A percentile compares a stretch with the other conserved stretches of the same genome.
Evolutionary conservation across 345 rosid species (phyloP).

Genomic region (Excoecaria cochinchinensis): DNA sequence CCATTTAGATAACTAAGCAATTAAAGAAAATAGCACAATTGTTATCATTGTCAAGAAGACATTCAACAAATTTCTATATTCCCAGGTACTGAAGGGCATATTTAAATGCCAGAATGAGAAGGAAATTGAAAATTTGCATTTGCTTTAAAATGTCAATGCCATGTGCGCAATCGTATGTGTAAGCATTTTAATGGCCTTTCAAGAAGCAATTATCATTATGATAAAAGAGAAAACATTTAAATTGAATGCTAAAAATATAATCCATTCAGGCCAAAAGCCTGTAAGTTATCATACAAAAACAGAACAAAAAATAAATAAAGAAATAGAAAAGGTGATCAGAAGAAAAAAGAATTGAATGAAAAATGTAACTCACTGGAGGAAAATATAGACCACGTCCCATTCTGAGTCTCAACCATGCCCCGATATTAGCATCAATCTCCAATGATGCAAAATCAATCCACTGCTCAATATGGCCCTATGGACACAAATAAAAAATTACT

Average conservation of each 20-base stretch:
- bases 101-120: background rate
- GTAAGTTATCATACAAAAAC: no score
- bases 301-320: background rate
- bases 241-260: background rate
- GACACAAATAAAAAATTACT: background rate
- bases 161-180: background rate
- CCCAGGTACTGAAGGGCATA: no score
- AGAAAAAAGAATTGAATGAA: background rate
- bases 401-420: constrained; percentile 60
- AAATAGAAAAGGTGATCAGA: background rate
- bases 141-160: background rate
- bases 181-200: background rate
- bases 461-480: constrained; percentile 82
- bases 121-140: background rate
- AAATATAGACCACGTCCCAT: constrained; percentile 49
- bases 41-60: background rate
- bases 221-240: background rate
- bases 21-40: background rate
- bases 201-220: background rate
- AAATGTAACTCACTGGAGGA: constrained; percentile 59
- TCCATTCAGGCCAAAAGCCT: background rate
- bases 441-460: constrained; percentile 83
- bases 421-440: constrained; percentile 72
- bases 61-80: background rate
- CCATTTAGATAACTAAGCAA: no score